phyloP scores from a whole-genome alignment of 2,329 filamentous ascomycete genomes.

The Trichoderma atroviride region DNA sequence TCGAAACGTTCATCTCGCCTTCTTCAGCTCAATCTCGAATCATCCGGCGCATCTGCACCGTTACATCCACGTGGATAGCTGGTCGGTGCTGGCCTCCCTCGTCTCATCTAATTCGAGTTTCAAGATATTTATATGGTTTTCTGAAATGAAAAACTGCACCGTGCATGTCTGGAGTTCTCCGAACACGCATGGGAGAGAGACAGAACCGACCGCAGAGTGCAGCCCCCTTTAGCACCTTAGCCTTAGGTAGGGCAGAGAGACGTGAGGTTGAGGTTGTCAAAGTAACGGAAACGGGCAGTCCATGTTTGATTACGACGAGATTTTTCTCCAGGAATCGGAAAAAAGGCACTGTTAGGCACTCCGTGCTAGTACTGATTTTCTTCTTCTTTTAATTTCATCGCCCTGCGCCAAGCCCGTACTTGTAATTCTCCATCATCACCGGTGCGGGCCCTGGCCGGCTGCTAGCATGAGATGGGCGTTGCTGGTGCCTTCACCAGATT shows the following conservation, averaged over 20 bases:
- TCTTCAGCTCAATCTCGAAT: background rate
- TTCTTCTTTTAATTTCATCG: background rate
- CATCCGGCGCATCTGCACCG: background rate
- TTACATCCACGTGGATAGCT: slow-evolving; percentile 6
- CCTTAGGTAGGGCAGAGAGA: background rate
- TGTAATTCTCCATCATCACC: background rate
- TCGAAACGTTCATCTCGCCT: background rate
- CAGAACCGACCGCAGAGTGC: background rate
- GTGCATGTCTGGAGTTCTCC: background rate
- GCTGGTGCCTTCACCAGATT: background rate
- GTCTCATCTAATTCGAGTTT: background rate
- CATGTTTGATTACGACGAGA: background rate
- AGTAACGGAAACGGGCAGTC: background rate
- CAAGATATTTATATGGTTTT: background rate
- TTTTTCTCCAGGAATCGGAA: background rate
- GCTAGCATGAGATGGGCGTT: background rate
- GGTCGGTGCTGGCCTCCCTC: background rate
- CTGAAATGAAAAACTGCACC: slow-evolving; percentile 4
- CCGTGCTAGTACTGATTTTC: background rate
- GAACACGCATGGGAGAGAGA: background rate
- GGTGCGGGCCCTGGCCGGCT: background rate
- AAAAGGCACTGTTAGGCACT: background rate
- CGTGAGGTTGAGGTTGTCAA: background rate
- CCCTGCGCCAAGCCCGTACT: background rate
- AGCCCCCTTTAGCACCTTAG: background rate